These are phyloP conservation scores for Ascoidea rubescens DNA, from an alignment of 805 yeast species.

Conservation along the genomic window DNA sequence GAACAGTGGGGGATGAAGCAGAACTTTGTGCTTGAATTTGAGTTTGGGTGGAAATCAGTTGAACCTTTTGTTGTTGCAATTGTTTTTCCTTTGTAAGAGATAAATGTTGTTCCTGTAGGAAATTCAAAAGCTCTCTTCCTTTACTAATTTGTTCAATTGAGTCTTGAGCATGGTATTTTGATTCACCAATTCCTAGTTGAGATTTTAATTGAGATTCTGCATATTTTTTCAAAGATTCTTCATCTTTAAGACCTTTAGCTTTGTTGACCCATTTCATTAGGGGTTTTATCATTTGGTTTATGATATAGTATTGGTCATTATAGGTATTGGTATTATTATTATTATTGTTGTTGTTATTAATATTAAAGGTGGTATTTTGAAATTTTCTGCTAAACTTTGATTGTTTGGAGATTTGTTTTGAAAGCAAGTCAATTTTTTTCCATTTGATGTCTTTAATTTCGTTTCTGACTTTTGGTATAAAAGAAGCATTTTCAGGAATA, in stretches of 20 bases:
- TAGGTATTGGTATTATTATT: conserved; percentile 2
- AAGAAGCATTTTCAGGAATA: conserved; percentile 64
- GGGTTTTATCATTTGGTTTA: conserved; percentile 36
- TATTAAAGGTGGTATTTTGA: conserved; percentile 27
- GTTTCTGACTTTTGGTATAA: conserved; percentile 72
- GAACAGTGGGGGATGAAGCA: too few species aligned
- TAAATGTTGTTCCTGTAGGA: conserved; percentile 31
- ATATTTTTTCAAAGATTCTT: conserved; percentile 42
- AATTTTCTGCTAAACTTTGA: conserved; percentile 24
- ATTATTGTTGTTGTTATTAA: conserved; percentile 12
- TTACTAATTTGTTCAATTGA: conserved; percentile 33
- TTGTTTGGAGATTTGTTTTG: conserved; percentile 13
- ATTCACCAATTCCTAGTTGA: conserved; percentile 41
- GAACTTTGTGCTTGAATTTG: too few species aligned
- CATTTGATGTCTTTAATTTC: conserved; percentile 80
- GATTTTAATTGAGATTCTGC: conserved; percentile 56
- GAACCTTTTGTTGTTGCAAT: too few species aligned
- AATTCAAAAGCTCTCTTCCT: conserved; percentile 61
- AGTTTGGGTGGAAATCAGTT: too few species aligned
- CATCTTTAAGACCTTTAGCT: conserved; percentile 33
- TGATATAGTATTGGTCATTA: conserved; percentile 23
- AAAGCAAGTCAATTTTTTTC: conserved; percentile 27
- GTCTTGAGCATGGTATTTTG: conserved; percentile 15
- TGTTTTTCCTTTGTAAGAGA: not conserved
- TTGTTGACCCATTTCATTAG: conserved; percentile 40